Conservation (phyloP, 768 basidiomycete species). For the Neoboletus magnificus region DNA sequence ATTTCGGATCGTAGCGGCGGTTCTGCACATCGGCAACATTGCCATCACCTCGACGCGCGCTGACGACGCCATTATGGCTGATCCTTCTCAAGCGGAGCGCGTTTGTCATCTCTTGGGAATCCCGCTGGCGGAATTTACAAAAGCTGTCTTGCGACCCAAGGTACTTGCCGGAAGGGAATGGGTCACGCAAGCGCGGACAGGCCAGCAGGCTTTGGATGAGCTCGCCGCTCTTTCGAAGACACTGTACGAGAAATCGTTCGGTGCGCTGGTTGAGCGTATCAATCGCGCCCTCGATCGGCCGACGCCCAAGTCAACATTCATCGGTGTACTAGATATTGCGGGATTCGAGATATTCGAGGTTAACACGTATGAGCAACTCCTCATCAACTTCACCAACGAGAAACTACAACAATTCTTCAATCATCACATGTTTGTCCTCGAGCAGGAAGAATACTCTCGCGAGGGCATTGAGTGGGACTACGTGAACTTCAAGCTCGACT, state of each 20-base stretch:
- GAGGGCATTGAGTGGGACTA: slow-evolving; percentile 98
- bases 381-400: slow-evolving; percentile 99
- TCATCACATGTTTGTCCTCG: slow-evolving; percentile 99
- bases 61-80: slow-evolving; percentile 75
- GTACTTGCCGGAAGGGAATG: slow-evolving; percentile 95
- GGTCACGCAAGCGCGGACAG: slow-evolving; percentile 90
- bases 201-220: slow-evolving; percentile 91
- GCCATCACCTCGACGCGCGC: slow-evolving; percentile 71
- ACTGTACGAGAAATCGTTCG: slow-evolving; percentile 96
- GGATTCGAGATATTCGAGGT: slow-evolving; percentile 97
- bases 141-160: slow-evolving; percentile 83
- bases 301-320: slow-evolving; percentile 88
- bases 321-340: slow-evolving; percentile 98
- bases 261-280: slow-evolving; percentile 89
- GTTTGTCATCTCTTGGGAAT: slow-evolving; percentile 92
- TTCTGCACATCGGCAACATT: slow-evolving; percentile 96
- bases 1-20: slow-evolving; percentile 90
- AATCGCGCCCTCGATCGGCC: slow-evolving; percentile 94
- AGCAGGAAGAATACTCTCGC: slow-evolving; percentile 97
- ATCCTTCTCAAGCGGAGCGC: slow-evolving; percentile 81
- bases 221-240: slow-evolving; percentile 90
- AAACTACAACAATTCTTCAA: slow-evolving; percentile 98
- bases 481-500: slow-evolving; percentile 94
- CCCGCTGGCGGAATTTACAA: slow-evolving; percentile 81
- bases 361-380: slow-evolving; percentile 94